Evolutionary conservation across 73 alveolate genomes (phyloP), one percentile per base, ranked within the genome.

Genomic region (Durusdinium trenchii): DNA sequence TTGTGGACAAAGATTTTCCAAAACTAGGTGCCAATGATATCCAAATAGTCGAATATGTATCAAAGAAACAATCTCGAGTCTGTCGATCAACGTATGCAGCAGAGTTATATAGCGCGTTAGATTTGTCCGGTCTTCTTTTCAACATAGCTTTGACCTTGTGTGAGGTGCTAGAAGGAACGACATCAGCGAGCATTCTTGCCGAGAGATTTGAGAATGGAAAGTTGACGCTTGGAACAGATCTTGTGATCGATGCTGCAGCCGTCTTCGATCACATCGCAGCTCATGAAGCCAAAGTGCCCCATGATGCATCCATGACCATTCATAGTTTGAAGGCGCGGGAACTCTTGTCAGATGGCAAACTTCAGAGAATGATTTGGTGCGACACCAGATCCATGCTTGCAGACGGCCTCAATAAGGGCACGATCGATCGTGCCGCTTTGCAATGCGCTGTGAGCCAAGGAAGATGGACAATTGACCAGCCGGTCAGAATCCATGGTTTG

Each of bases 41-140:
- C 1, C 95, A 86, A 62, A 61, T 86, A 42, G 30, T 86, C 35
- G 95, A 86, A 20, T 86, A 20, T 38, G 64, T 86, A 0, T 60
- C 83, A 2, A 57, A 61, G 64, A 86, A 86, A n/a, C 95, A 86
- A 47, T 18, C 95, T 0, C 76, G 78, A 32, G 95, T 86, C 2
- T 86, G 95, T 57, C 61, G 83, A 5, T 60, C 83, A 3, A 86
- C 95, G 14, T 86, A n/a, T 45, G 28, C 95, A 0, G 95, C 95
- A 3, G 95, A 86, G 50, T n/a, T 86, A 0, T 43, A 42, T 16
- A 86, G 95, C 35, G 81, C 83, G 32, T 35, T 60, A 60, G 95
- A 86, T 40, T 10, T 86, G n/a, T 54, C 64, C 3, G 95, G 95
- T 12, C 4, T 86, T 38, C 38, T n/a, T 5, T 57, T 86, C 36